Conservation (phyloP, 2,329 filamentous ascomycete genomes). For the Aspergillus aculeatinus region DNA sequence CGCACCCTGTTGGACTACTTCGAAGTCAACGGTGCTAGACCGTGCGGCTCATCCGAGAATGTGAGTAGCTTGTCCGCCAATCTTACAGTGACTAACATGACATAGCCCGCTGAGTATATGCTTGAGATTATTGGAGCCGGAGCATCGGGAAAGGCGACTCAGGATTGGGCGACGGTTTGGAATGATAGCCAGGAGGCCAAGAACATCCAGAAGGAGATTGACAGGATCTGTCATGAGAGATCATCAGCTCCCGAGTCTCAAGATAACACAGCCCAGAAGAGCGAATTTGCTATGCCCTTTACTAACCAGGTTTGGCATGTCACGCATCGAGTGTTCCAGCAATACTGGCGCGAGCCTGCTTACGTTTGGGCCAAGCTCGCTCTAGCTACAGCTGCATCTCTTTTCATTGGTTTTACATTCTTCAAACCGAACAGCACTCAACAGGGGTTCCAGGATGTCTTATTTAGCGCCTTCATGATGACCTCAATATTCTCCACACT, state of each 20-base stretch:
- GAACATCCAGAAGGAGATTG: conserved; percentile 58
- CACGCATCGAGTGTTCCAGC: conserved; percentile 73
- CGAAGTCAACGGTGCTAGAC: conserved; percentile 58
- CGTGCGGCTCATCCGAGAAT: conserved; percentile 63
- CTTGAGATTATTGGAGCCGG: conserved; percentile 58
- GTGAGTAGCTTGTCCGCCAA: conserved; percentile 18
- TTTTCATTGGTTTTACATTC: conserved; percentile 80
- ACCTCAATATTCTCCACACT: conserved; percentile 55
- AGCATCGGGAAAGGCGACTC: conserved; percentile 64
- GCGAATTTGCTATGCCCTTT: conserved; percentile 80
- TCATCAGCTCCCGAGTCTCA: conserved; percentile 35
- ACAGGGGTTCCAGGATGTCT: conserved; percentile 80
- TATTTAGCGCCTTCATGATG: conserved; percentile 84
- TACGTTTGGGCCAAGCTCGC: conserved; percentile 81
- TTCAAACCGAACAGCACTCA: conserved; percentile 68
- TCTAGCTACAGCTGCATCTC: conserved; percentile 64
- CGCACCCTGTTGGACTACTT: conserved; percentile 61
- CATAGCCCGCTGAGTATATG: conserved; percentile 69
- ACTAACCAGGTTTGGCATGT: conserved; percentile 64
- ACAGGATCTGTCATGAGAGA: conserved; percentile 54
- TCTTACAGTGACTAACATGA: conserved; percentile 14
- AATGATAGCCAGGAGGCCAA: conserved; percentile 56
- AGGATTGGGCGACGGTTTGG: conserved; percentile 66
- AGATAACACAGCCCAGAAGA: conserved; percentile 51
- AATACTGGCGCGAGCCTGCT: conserved; percentile 83